A percentile compares a stretch with the other conserved stretches of the same genome.
These are phyloP conservation scores for Chrysanthemum lavandulifolium DNA, from an alignment of 129 eudicot genomes.

Conservation along the genomic window DNA sequence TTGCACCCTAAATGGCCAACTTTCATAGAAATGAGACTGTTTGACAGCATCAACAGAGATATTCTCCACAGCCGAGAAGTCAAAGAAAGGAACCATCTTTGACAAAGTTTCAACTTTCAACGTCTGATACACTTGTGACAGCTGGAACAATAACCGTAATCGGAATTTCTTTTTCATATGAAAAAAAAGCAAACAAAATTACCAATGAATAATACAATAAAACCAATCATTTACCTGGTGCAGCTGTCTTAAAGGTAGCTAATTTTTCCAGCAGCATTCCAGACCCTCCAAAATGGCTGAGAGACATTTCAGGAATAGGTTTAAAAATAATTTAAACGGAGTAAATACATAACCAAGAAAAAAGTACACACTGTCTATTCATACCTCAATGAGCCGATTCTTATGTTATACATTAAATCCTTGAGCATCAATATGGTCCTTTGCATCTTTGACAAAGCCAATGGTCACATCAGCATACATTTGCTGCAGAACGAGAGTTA, in stretches of 20 bases:
- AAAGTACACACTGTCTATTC: neutral
- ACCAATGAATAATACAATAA: neutral
- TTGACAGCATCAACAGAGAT: conserved; percentile 79
- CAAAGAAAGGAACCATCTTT: conserved; percentile 69
- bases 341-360: neutral
- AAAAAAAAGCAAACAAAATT: neutral
- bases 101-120: too few species aligned
- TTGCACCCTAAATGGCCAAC: conserved; percentile 66
- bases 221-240: conserved; percentile 54
- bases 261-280: conserved; percentile 45
- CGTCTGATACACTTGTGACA: conserved; percentile 71
- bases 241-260: conserved; percentile 68
- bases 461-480: too few species aligned
- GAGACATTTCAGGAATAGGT: too few species aligned
- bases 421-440: conserved; percentile 87
- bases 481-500: too few species aligned
- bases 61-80: conserved; percentile 60
- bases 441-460: too few species aligned
- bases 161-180: neutral
- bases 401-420: conserved; percentile 90
- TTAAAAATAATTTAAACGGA: too few species aligned
- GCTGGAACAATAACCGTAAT: conserved; percentile 32
- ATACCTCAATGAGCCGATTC: conserved; percentile 77
- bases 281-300: too few species aligned
- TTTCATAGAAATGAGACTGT: conserved; percentile 59